phyloP scores from a whole-genome alignment of 1,139 yeast species.

The Zygosaccharomyces pseudobailii region DNA sequence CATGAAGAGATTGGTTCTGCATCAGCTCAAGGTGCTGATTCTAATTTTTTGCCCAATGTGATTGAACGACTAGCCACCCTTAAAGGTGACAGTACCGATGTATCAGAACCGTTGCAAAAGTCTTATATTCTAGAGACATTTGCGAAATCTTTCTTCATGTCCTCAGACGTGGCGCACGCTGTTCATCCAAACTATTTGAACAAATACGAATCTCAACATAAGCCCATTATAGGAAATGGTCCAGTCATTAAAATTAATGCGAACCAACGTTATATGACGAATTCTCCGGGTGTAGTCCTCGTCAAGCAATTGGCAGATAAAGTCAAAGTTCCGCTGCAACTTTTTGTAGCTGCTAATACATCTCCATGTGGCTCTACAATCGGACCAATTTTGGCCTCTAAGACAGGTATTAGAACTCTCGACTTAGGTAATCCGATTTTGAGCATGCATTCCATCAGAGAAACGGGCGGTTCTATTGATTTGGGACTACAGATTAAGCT shows the following conservation, averaged over 20 bases:
- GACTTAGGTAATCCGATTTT: constrained; percentile 93
- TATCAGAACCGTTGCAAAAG: constrained; percentile 24
- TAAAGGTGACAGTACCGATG: constrained; percentile 35
- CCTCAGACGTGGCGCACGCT: constrained; percentile 97
- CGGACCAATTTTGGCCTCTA: constrained; percentile 89
- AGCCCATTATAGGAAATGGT: constrained; percentile 79
- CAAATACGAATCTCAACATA: constrained; percentile 71
- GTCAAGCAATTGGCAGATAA: constrained; percentile 65
- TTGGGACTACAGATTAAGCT: constrained; percentile 56
- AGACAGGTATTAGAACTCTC: constrained; percentile 81
- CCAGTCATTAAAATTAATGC: constrained; percentile 94
- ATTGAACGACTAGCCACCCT: constrained; percentile 59
- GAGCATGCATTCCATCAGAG: constrained; percentile 94
- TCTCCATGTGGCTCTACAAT: constrained; percentile 96
- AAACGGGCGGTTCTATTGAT: constrained; percentile 83
- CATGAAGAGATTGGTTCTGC: constrained; percentile 94
- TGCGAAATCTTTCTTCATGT: constrained; percentile 80
- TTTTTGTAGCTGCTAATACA: constrained; percentile 87
- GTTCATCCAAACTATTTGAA: constrained; percentile 86
- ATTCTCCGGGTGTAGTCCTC: constrained; percentile 81
- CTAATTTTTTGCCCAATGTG: constrained; percentile 79
- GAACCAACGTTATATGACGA: constrained; percentile 91
- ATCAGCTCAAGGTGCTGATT: constrained; percentile 95
- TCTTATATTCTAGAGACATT: constrained; percentile 54
- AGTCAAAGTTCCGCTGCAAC: constrained; percentile 64